Conservation (phyloP, 192 early-diverging fungal genomes). For the Entophlyctis helioformis region DNA sequence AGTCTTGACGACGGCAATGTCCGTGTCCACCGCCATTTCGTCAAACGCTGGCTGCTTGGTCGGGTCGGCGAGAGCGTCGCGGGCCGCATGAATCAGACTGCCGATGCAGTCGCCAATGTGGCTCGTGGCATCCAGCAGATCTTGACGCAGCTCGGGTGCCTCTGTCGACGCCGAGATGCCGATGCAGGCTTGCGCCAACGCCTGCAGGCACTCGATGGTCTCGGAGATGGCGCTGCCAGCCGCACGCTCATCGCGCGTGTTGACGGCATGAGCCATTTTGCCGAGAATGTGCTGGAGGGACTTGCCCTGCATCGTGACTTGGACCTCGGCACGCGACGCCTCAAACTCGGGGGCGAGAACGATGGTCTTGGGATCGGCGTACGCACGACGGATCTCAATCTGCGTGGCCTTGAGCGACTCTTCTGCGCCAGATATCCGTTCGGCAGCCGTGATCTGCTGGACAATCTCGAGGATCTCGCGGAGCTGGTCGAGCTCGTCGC, state of each 20-base stretch:
- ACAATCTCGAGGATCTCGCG: conserved; percentile 17
- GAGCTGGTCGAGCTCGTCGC: conserved; percentile 20
- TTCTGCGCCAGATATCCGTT: conserved; percentile 28
- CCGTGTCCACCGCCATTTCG: background rate
- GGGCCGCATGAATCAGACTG: conserved; percentile 14
- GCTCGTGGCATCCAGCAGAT: conserved; percentile 17
- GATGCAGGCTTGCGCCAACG: conserved; percentile 11
- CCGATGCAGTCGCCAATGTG: conserved; percentile 16
- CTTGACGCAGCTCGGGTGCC: conserved; percentile 6
- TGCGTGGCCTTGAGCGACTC: conserved; percentile 22
- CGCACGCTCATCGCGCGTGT: conserved; percentile 14
- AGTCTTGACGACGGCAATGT: background rate
- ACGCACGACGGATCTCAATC: conserved; percentile 14
- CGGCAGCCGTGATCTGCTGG: conserved; percentile 30
- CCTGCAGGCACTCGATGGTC: conserved; percentile 24
- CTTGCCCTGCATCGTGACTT: conserved; percentile 13
- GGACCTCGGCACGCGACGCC: conserved; percentile 16
- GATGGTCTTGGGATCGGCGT: conserved; percentile 3
- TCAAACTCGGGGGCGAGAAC: background rate
- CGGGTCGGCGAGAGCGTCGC: conserved; percentile 17
- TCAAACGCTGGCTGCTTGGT: background rate
- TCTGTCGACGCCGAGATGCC: conserved; percentile 17
- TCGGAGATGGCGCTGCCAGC: conserved; percentile 27
- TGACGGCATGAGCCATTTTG: conserved; percentile 12
- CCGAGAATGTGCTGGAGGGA: conserved; percentile 17